Evolutionary conservation across 805 yeast genomes (phyloP), one percentile per base, ranked within the genome.

Genomic region (Saccharomycopsis fermentans): DNA sequence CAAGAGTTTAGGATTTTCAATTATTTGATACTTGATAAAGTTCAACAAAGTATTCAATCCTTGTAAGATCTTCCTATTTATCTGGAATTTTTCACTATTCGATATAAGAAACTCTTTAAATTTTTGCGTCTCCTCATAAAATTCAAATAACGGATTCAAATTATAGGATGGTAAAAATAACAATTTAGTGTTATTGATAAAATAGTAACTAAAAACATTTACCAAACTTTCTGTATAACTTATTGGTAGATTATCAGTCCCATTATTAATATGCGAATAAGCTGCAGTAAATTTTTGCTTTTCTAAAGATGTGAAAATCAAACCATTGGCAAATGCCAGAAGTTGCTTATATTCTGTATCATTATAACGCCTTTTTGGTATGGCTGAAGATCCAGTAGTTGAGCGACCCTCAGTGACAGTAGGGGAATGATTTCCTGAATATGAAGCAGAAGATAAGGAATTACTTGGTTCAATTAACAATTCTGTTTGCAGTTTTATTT

Each of bases 261-360:
- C 50, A 9, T 43, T 43, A 43, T 43, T 43, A 9, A 43, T 43
- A 21, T 43, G 50, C 26, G 50, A 43, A 43, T 43, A 43, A 43
- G 50, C 50, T 21, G 50, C 29, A 3, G 29, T 54, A 27, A 58
- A 54, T 16, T 39, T 50, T 12, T 54, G 47, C 2, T n/a, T 32
- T 4, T 50, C 24, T 16, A 54, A 24, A 16, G 59, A 17, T n/a
- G 36, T 52, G 9, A 54, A 48, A 36, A 58, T 19, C n/a, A 57
- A 56, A 9, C 62, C 62, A 36, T 59, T 56, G 5, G 51, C 34
- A 32, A 54, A 59, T 27, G 57, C 59, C 32, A 24, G 26, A 26
- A 59, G 50, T 12, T 57, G 26, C 6, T 26, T n/a, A 39, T 40
- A 55, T 12, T 37, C 52, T 19, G 48, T 40, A 16, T 57, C 56